Base-by-base conservation (phyloP, 495 filamentous ascomycete genomes). In the Tuber magnatum region DNA sequence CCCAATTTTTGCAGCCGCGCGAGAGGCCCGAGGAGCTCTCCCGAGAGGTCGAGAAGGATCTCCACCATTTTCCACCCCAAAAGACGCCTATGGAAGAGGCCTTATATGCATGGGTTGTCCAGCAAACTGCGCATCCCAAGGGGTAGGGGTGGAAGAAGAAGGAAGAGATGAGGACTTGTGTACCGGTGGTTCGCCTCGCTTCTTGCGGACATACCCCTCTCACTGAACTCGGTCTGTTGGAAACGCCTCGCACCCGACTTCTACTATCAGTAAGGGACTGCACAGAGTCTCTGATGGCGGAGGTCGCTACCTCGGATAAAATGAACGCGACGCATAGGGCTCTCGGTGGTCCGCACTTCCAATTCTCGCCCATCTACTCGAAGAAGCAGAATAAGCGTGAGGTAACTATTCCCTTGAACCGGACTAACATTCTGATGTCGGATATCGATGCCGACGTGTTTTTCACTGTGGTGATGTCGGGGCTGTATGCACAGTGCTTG, bases 371-470 rank as follows among this genome's bases (percentile, higher is more conserved):
- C 43, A 2, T 44, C 43, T 44, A 44, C 43, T 44, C 43, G 12
- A 18, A 40, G 39, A 40, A 44, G 43, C 14, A 14, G 10, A 44
- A 14, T 44, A 44, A 18, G 43, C 14, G 14, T 14, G 43, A 44
- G 43, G 1, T 44, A 14, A 44, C 43, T 16, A 14, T 44, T 44
- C 43, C 43, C 12, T 44, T 44, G 43, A 44, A 44, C 14, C 14
- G 1, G 43, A 18, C 12, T 44, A 44, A 44, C 43, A 44, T 44
- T 44, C 43, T 4, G 18, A 95, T 97, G 92, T 85, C 86, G 6
- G 90, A 92, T 35, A 94, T 96, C 84, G 92, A 97, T 81, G 91
- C 89, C 32, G 93, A 97, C 86, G 88, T 90, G 3, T 97, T 89
- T 78, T 78, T 97, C 41, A 88, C 92, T 14, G 88, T 88, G 24